These are phyloP conservation scores for Zasmidium angulare DNA, from an alignment of 2,329 filamentous ascomycete genomes.

Conservation along the genomic window DNA sequence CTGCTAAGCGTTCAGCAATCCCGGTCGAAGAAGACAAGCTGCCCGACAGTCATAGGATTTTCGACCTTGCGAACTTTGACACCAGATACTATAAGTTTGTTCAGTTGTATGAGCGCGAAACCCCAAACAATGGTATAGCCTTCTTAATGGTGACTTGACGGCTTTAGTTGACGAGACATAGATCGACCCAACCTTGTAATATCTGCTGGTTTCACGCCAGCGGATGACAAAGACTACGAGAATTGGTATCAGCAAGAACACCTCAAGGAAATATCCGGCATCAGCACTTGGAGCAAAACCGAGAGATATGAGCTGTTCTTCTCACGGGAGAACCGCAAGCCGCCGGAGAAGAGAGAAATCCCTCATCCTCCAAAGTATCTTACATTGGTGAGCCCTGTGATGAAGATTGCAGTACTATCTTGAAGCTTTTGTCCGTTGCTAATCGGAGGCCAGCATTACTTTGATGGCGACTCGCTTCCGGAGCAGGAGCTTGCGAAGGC, in stretches of 20 bases:
- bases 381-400: constrained; percentile 18
- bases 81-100: constrained; percentile 13
- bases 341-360: constrained; percentile 1
- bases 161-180: not conserved
- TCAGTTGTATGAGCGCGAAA: constrained; percentile 10
- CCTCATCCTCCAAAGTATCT: constrained; percentile 11
- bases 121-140: not conserved
- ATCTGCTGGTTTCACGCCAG: constrained; percentile 14
- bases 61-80: constrained; percentile 16
- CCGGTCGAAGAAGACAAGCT: constrained; percentile 12
- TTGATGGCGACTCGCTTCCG: constrained; percentile 16
- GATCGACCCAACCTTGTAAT: constrained; percentile 15
- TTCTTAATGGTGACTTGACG: too few species aligned
- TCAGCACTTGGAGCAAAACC: constrained; percentile 14
- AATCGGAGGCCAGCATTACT: constrained; percentile 14
- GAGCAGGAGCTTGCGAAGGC: constrained; percentile 9
- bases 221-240: constrained; percentile 16
- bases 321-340: constrained; percentile 4
- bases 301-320: constrained; percentile 15
- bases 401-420: too few species aligned
- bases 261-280: constrained; percentile 8
- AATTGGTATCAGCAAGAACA: constrained; percentile 20
- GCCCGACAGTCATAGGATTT: constrained; percentile 12
- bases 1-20: constrained; percentile 12
- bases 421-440: too few species aligned